Percentiles rank a stretch among this genome's conserved stretches.
Conservation (phyloP, 2,329 filamentous ascomycete species). For the Escovopsis sp. region DNA sequence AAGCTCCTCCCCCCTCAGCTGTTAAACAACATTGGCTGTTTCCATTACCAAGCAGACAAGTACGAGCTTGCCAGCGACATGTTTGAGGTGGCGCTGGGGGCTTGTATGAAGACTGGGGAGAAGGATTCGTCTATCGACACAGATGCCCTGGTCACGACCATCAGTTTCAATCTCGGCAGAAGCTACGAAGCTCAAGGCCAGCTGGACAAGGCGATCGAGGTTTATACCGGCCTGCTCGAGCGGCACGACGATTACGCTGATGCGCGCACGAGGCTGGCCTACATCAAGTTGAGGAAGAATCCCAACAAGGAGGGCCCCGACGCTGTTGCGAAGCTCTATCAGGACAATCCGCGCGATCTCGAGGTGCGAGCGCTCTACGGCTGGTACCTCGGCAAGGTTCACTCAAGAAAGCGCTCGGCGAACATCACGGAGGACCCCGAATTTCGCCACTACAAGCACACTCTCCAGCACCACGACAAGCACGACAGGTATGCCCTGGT, state of each 20-base stretch:
- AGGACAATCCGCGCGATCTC: slow-evolving; percentile 68
- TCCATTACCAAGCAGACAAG: slow-evolving; percentile 79
- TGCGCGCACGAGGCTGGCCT: slow-evolving; percentile 74
- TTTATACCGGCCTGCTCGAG: slow-evolving; percentile 73
- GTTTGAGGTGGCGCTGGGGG: slow-evolving; percentile 82
- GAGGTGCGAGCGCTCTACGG: slow-evolving; percentile 89
- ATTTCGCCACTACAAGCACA: slow-evolving; percentile 91
- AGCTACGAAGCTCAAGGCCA: slow-evolving; percentile 80
- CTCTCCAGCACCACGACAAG: slow-evolving; percentile 85
- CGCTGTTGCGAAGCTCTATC: slow-evolving; percentile 70
- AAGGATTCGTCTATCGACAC: slow-evolving; percentile 65
- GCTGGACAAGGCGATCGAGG: slow-evolving; percentile 67
- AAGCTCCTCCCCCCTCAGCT: slow-evolving; percentile 76
- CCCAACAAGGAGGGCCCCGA: slow-evolving; percentile 79
- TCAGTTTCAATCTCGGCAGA: slow-evolving; percentile 89
- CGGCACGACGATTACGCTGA: slow-evolving; percentile 88
- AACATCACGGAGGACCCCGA: slow-evolving; percentile 84
- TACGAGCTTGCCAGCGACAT: slow-evolving; percentile 65
- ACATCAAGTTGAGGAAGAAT: slow-evolving; percentile 69
- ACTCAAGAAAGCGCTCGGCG: slow-evolving; percentile 62
- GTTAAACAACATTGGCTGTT: slow-evolving; percentile 94
- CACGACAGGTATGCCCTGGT: slow-evolving; percentile 94
- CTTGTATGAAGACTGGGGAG: slow-evolving; percentile 68
- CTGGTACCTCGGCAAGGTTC: slow-evolving; percentile 77
- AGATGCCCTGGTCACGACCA: slow-evolving; percentile 84